Conservation (phyloP, 108 stramenopile species). For the Bacterosira constricta region DNA sequence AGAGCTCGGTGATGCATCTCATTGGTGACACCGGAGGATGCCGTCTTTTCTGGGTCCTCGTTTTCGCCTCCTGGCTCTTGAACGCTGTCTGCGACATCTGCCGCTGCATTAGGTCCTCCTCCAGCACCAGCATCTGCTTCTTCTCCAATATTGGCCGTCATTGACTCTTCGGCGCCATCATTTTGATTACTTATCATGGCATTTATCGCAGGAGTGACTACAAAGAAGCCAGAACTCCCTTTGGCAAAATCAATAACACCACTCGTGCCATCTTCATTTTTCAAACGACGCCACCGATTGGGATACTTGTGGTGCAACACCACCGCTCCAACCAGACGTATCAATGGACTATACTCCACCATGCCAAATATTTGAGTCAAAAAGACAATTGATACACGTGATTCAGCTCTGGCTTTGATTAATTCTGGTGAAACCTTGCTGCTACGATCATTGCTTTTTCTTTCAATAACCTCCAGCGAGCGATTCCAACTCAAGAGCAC, state of each 20-base stretch:
- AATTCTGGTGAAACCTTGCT: constrained; percentile 18
- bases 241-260: neutral
- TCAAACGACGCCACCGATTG: constrained; percentile 6
- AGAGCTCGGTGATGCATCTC: constrained; percentile 20
- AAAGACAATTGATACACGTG: constrained; percentile 33
- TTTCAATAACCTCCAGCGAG: constrained; percentile 14
- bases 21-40: constrained; percentile 1
- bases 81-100: neutral
- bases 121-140: constrained; percentile 50
- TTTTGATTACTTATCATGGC: constrained; percentile 28
- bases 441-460: neutral
- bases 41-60: neutral
- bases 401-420: constrained; percentile 41
- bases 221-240: neutral
- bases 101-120: constrained; percentile 6
- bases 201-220: constrained; percentile 22
- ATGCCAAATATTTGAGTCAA: constrained; percentile 44
- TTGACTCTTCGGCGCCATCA: neutral
- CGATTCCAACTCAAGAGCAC: constrained; percentile 45
- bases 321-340: constrained; percentile 26
- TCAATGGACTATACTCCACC: constrained; percentile 36
- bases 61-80: constrained; percentile 7
- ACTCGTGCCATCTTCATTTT: neutral
- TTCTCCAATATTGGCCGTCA: neutral
- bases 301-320: constrained; percentile 36